Base-by-base conservation (phyloP, 495 filamentous ascomycete genomes). In the Neurospora sp. region DNA sequence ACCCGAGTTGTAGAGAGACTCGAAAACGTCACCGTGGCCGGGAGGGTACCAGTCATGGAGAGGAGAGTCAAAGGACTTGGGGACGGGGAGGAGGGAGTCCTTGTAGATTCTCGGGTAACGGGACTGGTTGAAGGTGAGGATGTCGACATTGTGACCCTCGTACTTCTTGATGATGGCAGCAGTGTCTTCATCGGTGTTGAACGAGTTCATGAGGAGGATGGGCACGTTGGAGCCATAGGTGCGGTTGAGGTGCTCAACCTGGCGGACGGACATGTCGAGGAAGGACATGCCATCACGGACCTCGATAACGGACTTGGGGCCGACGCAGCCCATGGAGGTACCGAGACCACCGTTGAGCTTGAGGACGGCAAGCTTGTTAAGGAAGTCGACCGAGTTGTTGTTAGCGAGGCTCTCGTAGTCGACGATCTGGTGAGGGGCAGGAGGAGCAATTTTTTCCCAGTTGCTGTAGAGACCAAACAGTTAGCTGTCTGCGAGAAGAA, bases 141-240 rank as follows among this genome's bases (percentile, higher is more conserved):
- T 97, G 83, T 98, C 95, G 78, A 99, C 95, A 79, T 97, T 97
- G 89, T 99, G 96, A 76, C 96, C 96, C 86, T 99, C 95, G 86
- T 99, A 99, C 87, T 99, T 99, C 91, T 98, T 98, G 86, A 99
- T 99, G 85, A 99, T 99, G 82, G 93, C 96, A 76, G 93, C 92
- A 73, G 96, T 99, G 82, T 99, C 96, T 78, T 95, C 90, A 83
- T 98, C 94, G 81, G 96, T 99, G 89, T 99, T 99, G 92, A 99
- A 99, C 72, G 96, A 98, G 90, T 99, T 99, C 96, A 99, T 99
- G 80, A 99, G 90, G 76, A 99, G 92, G 85, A 99, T 98, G 54
- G 96, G 96, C 28, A 99, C 96, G 82, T 97, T 97, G 83, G 97
- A 93, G 77, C 92, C 90, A 86, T 97, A 98, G 62, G 92, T 98